These are phyloP conservation scores for Cryptosporidium felis DNA, from an alignment of 169 alveolate genomes.

Conservation along the genomic window DNA sequence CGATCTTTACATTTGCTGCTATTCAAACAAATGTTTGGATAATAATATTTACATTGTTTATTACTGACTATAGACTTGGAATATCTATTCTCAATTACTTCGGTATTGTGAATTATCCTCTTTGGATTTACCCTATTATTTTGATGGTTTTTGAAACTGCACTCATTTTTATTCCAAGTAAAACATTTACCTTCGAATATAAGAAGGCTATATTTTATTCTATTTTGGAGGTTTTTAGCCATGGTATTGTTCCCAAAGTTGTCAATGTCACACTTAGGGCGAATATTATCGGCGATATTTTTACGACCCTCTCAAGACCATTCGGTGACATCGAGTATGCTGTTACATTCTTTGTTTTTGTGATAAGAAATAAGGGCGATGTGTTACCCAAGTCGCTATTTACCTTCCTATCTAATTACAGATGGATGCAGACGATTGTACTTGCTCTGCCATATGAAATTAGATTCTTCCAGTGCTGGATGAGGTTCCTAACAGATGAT, in stretches of 20 bases:
- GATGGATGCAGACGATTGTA: constrained; percentile 81
- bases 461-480: constrained; percentile 84
- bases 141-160: constrained; percentile 69
- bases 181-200: constrained; percentile 74
- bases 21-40: constrained; percentile 76
- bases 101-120: constrained; percentile 23
- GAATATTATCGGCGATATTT: constrained; percentile 83
- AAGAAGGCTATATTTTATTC: constrained; percentile 73
- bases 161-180: constrained; percentile 75
- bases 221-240: constrained; percentile 72
- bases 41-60: constrained; percentile 73
- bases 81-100: constrained; percentile 51
- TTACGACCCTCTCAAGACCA: constrained; percentile 82
- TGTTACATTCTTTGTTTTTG: constrained; percentile 76
- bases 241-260: constrained; percentile 74
- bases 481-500: constrained; percentile 74
- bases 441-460: constrained; percentile 83
- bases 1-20: constrained; percentile 78
- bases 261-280: constrained; percentile 78
- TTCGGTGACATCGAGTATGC: constrained; percentile 81
- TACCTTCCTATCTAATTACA: constrained; percentile 38
- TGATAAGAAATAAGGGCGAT: constrained; percentile 13
- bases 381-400: constrained; percentile 29
- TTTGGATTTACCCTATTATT: constrained; percentile 54
- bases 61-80: constrained; percentile 76